Base-by-base conservation (phyloP, 2,329 filamentous ascomycete species). In the Gnomoniopsis smithogilvyi region DNA sequence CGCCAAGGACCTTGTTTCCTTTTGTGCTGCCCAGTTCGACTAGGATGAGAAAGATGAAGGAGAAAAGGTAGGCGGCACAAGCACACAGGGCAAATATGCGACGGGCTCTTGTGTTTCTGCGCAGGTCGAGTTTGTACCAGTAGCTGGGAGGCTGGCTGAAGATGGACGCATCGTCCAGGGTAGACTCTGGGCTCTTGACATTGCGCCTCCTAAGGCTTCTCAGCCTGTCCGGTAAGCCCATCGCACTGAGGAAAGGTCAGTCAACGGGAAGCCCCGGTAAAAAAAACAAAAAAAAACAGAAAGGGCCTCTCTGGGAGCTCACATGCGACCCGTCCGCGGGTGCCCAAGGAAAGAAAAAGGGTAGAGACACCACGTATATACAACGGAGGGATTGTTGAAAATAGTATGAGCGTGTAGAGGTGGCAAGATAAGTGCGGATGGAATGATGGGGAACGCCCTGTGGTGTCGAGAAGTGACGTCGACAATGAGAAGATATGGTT, bases 41-140 rank as follows among this genome's bases (percentile, higher is more conserved):
- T 65, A 96, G 83, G 62, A 96, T 83, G 43, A 96, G 79, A 72
- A 96, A 96, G 64, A 94, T 79, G 64, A 90, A 81, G 43, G 89
- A 82, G 62, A 95, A 70, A 62, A 93, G 78, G 71, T 95, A 94
- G 67, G 89, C 82, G 64, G 89, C 75, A 34, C 84, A 85, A 50
- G 89, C 86, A 50, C 88, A 70, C 24, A 87, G 71, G 60, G 89
- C 83, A 68, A 88, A 88, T 71, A 80, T 80, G 52, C 79, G 77
- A 17, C 89, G 79, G 34, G 78, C 77, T 56, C 76, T 77, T 0
- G 82, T 84, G 24, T 76, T 78, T 62, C 73, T 72, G 54, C 50
- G 58, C n/a, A 62, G 57, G 67, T 78, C 80, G 64, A 81, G 61
- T 21, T 60, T 62, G 51, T 57, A 60, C 61, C 58, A 60, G 46